These are phyloP conservation scores for Aspergillus sp. DNA, from an alignment of 2,329 filamentous ascomycete genomes.

Conservation along the genomic window DNA sequence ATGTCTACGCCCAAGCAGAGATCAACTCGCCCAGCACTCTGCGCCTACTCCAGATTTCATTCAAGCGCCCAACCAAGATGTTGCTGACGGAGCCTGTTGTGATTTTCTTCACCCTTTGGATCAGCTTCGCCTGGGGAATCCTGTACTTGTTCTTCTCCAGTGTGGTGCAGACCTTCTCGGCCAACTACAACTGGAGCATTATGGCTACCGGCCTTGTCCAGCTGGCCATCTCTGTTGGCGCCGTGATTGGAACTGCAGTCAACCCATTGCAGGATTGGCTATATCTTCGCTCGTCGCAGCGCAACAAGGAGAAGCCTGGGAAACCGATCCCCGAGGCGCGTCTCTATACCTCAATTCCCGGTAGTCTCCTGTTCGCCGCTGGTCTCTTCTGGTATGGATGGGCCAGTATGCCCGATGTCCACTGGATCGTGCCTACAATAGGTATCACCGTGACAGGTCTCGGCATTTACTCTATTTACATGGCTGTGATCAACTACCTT, in stretches of 20 bases:
- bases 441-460: conserved; percentile 39
- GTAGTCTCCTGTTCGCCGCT: conserved; percentile 36
- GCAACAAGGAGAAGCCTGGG: conserved; percentile 37
- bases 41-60: conserved; percentile 34
- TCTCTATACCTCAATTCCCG: conserved; percentile 43
- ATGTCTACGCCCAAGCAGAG: conserved; percentile 28
- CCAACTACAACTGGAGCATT: conserved; percentile 37
- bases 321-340: conserved; percentile 44
- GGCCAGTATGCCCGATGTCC: conserved; percentile 25
- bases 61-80: conserved; percentile 41
- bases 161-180: conserved; percentile 41
- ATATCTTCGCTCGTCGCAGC: conserved; percentile 21
- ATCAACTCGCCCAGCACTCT: conserved; percentile 12
- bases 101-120: conserved; percentile 46
- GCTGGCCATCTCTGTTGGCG: conserved; percentile 44
- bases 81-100: conserved; percentile 45
- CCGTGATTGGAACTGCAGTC: conserved; percentile 41
- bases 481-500: conserved; percentile 51
- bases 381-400: conserved; percentile 41
- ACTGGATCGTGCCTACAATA: conserved; percentile 36
- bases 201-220: conserved; percentile 41
- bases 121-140: conserved; percentile 46
- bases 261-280: conserved; percentile 40
- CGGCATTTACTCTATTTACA: conserved; percentile 45
- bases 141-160: conserved; percentile 45